Evolutionary conservation across 305 asterid genomes (phyloP).

Genomic region (Fraxinus paxiana): DNA sequence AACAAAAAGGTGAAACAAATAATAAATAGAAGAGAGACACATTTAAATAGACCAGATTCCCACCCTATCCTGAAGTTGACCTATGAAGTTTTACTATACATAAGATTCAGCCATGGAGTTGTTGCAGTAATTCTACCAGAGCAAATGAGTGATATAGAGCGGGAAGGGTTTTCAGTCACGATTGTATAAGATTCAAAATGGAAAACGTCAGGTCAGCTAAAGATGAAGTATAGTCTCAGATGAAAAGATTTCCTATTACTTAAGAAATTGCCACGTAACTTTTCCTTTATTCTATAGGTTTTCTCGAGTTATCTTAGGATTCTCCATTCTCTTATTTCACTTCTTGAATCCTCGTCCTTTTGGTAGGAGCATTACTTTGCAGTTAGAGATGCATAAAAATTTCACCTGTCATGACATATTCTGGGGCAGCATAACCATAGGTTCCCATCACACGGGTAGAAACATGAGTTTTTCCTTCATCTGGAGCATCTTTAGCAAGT

Average conservation of each 20-base stretch:
- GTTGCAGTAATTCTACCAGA: neutral
- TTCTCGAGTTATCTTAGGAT: neutral
- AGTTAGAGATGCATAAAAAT: neutral
- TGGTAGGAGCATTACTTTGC: neutral
- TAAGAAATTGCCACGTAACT: neutral
- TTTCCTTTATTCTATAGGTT: neutral
- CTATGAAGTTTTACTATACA: neutral
- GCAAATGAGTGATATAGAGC: neutral
- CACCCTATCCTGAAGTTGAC: neutral
- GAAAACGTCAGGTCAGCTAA: neutral
- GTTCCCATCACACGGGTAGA: constrained; percentile 99
- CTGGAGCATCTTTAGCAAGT: constrained; percentile 97
- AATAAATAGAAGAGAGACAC: neutral
- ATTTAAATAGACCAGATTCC: neutral
- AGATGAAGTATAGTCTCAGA: neutral
- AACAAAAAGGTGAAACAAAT: neutral
- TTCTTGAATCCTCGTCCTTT: neutral
- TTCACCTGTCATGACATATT: constrained; percentile 95
- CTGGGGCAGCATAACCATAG: constrained; percentile 97
- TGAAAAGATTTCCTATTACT: neutral
- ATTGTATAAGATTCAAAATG: neutral
- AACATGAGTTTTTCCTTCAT: constrained; percentile 93
- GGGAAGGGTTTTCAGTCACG: neutral
- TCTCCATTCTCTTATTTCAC: neutral
- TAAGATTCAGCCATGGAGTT: neutral